Evolutionary conservation across 306 rosid species (phyloP), one percentile per base, ranked within the genome.

Genomic region (Heteromeles arbutifolia): DNA sequence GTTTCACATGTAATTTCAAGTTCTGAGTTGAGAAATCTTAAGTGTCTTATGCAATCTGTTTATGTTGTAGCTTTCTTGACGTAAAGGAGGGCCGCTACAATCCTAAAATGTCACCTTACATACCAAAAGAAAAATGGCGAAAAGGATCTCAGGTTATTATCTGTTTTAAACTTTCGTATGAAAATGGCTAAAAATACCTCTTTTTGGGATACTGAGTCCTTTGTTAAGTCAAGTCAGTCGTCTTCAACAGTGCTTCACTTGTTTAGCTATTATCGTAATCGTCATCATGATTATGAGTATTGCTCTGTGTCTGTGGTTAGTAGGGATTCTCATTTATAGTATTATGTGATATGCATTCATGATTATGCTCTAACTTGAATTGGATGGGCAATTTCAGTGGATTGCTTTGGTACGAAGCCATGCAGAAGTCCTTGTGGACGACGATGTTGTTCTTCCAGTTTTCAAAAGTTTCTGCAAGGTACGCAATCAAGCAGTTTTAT

Each of bases 141-240:
- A 95, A 95, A 88, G 99, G 97, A 74, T 95, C 99, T 29, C 98
- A 95, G 97, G 99, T 95, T 53, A 84, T 77, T 77, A 83, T 74
- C 11, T 11, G 12, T 71, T 50, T 39, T 31, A n/a, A 52, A 71
- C 37, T 26, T 19, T 70, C 11, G 2, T 52, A 6, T 11, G 6
- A 11, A 70, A 21, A 17, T 18, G 67, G 73, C 39, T 21, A 45
- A 44, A 26, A 21, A 11, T 21, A 74, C 77, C 26, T 31, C 62
- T 39, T 65, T 71, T 25, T n/a, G 50, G 56, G n/a, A 41, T 73
- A 24, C 41, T 18, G 56, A 57, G 17, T 15, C 65, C 53, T 74
- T 73, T 76, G 76, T 64, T 31, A 31, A 69, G 77, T 77, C 41
- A 59, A 54, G 48, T 24, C 31, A 44, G 11, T 13, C 41, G 70